Conservation (phyloP, 2,329 filamentous ascomycete genomes). For the Diplodia corticola region DNA sequence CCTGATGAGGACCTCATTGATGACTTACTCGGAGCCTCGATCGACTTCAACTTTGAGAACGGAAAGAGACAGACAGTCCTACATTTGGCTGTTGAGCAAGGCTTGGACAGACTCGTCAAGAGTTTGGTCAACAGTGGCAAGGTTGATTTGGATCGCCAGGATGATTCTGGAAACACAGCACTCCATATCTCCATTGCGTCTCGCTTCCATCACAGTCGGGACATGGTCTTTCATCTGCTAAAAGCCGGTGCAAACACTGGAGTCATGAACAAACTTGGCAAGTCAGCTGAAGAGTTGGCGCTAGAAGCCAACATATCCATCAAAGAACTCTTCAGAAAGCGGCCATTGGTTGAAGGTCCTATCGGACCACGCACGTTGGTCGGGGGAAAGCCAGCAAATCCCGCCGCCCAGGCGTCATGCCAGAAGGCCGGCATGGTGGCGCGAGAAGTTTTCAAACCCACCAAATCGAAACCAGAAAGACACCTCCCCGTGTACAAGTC, state of each 20-base stretch:
- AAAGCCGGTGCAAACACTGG: not conserved
- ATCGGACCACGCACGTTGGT: not conserved
- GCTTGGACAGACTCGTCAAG: not conserved
- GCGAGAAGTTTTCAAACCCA: not conserved
- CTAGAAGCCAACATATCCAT: not conserved
- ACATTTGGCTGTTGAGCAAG: not conserved
- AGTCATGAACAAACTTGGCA: not conserved
- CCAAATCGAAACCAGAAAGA: not conserved
- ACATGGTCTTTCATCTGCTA: not conserved
- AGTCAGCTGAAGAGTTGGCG: not conserved
- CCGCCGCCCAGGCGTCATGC: not conserved
- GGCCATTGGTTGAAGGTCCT: not conserved
- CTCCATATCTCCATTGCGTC: not conserved
- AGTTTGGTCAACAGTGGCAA: not conserved
- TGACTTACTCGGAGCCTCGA: not conserved
- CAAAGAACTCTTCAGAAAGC: not conserved
- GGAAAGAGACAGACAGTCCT: not conserved
- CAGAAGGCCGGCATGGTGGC: not conserved
- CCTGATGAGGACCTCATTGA: not conserved
- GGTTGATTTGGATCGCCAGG: not conserved
- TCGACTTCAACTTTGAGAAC: not conserved
- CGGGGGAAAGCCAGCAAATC: not conserved
- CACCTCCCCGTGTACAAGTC: conserved; percentile 13
- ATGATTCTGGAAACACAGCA: not conserved
- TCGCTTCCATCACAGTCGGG: not conserved